Evolutionary conservation across 2,329 filamentous ascomycete species (phyloP), one percentile per base, ranked within the genome.

Genomic region (Colletotrichum sp.): DNA sequence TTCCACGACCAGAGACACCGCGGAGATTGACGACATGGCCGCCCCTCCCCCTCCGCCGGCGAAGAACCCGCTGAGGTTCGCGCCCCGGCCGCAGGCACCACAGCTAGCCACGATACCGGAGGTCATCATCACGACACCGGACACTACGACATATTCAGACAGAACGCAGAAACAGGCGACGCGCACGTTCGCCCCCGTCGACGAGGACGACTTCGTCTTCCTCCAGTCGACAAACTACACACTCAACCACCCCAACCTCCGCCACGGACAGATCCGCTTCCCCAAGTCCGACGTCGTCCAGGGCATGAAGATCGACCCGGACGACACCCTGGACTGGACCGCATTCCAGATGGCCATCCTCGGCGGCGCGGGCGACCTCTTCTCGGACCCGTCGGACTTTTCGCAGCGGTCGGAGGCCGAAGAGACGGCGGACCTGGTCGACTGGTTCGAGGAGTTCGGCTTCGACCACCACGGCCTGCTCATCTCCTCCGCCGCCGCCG

Each of bases 291-390:
- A 90, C 65, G 79, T 86, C 9, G 78, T 81, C 26, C 83, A 79
- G 12, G 82, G 84, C 28, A 77, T 82, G 71, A 85, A 83, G 73
- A 82, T 85, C 9, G 82, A 81, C 24, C 84, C 84, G 34, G 90
- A 90, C 66, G 89, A 89, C 63, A 87, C 85, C 10, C 81, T 92
- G 5, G 91, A 93, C 84, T 92, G 91, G 91, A 91, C 89, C 7
- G 90, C 91, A 5, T 93, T 92, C 80, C 91, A 93, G 81, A 92
- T 92, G 87, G 91, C 91, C 18, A 92, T 92, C 65, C 83, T 90
- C 0, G 90, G 91, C 56, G 90, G 89, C 7, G 88, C 89, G 3
- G 89, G 88, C 34, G 89, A 90, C 77, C 84, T 89, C 59, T 84
- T 86, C 67, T 83, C 83, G 21, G 89, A 89, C 66, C 82, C 83